Evolutionary conservation across 257 asterid species (phyloP).

Genomic region (Solanum sparsipilum): DNA sequence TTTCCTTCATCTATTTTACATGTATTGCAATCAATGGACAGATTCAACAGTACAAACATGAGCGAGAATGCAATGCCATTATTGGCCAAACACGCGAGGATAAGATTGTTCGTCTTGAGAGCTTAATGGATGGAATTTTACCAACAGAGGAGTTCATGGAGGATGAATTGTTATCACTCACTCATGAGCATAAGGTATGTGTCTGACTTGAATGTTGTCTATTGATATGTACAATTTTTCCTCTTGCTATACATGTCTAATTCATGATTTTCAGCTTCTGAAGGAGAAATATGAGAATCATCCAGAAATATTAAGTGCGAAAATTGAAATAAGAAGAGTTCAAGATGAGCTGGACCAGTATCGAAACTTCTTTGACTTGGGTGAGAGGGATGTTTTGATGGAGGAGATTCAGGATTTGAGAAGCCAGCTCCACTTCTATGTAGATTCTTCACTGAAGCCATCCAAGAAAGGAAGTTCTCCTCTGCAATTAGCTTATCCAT

Average conservation of each 20-base stretch:
- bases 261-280: conserved; percentile 57
- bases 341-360: conserved; percentile 80
- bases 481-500: conserved; percentile 49
- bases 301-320: conserved; percentile 75
- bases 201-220: conserved; percentile 1
- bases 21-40: conserved; percentile 19
- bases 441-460: conserved; percentile 54
- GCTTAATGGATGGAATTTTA: conserved; percentile 89
- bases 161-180: conserved; percentile 60
- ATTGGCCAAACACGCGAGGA: conserved; percentile 90
- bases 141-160: conserved; percentile 84
- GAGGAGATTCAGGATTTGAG: conserved; percentile 89
- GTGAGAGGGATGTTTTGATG: conserved; percentile 85
- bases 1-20: conserved; percentile 1
- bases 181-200: conserved; percentile 73
- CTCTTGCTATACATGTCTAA: conserved; percentile 8
- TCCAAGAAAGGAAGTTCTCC: conserved; percentile 45
- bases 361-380: conserved; percentile 84
- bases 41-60: conserved; percentile 96
- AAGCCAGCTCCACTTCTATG: conserved; percentile 65
- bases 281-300: conserved; percentile 73
- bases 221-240: neutral
- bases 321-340: conserved; percentile 58
- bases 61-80: conserved; percentile 89
- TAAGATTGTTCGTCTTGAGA: conserved; percentile 88